Percentiles rank a stretch among this genome's conserved stretches.
phyloP scores from a whole-genome alignment of 2,329 filamentous ascomycete genomes.

The Stachybotrys echinatus region DNA sequence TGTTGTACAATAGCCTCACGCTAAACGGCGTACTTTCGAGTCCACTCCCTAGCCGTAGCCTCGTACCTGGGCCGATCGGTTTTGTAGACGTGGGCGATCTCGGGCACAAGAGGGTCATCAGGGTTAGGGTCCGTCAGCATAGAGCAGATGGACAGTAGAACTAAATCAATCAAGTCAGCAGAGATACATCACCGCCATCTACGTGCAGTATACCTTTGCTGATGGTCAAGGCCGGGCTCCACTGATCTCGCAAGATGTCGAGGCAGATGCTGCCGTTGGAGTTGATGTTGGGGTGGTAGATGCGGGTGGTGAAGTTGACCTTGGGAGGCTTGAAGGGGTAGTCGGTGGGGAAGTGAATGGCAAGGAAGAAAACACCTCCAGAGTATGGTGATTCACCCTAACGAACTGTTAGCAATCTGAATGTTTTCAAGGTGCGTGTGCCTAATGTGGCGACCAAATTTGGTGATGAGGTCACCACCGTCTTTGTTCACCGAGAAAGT shows the following conservation, averaged over 20 bases:
- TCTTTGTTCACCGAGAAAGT: background rate
- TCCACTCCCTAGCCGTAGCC: conserved; percentile 96
- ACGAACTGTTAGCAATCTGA: conserved; percentile 21
- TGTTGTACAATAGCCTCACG: background rate
- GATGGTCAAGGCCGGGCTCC: conserved; percentile 97
- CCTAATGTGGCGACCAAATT: background rate
- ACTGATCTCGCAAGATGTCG: conserved; percentile 97
- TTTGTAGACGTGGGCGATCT: conserved; percentile 99
- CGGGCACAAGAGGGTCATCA: conserved; percentile 95
- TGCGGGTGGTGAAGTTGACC: conserved; percentile 99
- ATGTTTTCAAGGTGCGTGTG: background rate
- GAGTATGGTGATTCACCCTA: conserved; percentile 96
- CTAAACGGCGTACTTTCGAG: conserved; percentile 96
- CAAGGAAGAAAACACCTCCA: conserved; percentile 97
- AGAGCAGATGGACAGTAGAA: conserved; percentile 97
- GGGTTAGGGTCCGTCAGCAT: conserved; percentile 99
- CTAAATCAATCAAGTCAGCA: conserved; percentile 39
- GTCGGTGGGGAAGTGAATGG: conserved; percentile 99
- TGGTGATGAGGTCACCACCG: background rate
- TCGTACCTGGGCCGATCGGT: conserved; percentile 95
- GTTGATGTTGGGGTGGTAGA: conserved; percentile 99
- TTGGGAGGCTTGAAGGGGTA: conserved; percentile 99
- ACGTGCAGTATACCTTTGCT: conserved; percentile 71
- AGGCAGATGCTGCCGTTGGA: conserved; percentile 98
- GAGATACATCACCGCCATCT: conserved; percentile 4